A percentile compares a stretch with the other conserved stretches of the same genome.
Conservation (phyloP, 2,329 filamentous ascomycete species). For the Thielaviopsis euricoi region DNA sequence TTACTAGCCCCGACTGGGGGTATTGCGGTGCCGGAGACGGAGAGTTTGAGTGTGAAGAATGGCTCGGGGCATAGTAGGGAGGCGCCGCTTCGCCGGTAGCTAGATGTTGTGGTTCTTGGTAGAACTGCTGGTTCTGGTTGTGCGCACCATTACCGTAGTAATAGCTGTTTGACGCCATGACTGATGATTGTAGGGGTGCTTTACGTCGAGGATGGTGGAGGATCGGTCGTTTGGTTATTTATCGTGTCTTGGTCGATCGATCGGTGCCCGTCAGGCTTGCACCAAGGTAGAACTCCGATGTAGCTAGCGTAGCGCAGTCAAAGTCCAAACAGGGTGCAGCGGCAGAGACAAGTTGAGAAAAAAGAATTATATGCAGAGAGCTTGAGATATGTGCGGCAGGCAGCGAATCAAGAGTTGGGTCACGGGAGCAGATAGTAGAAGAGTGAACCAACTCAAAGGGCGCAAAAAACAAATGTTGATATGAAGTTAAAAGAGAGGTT, state of each 20-base stretch:
- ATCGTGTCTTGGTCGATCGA: not conserved
- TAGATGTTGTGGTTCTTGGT: constrained; percentile 7
- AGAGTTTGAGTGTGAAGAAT: not conserved
- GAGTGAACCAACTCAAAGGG: not conserved
- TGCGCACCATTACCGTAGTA: constrained; percentile 8
- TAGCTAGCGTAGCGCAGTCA: too few relatives aligned
- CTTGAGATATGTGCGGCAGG: not conserved
- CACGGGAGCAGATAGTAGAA: not conserved
- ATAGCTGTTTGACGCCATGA: constrained; percentile 13
- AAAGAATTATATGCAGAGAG: not conserved
- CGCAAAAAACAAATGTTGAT: not conserved
- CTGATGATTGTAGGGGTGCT: not conserved
- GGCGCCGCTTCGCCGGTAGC: constrained; percentile 3
- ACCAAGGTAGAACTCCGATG: too few relatives aligned
- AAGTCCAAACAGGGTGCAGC: too few relatives aligned
- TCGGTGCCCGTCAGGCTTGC: too few relatives aligned
- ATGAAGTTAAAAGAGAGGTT: not conserved
- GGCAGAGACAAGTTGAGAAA: not conserved
- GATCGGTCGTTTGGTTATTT: not conserved
- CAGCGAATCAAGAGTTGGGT: not conserved
- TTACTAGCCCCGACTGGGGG: constrained; percentile 21
- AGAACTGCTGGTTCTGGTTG: constrained; percentile 4
- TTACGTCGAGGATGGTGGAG: not conserved
- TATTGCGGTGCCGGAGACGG: constrained; percentile 16
- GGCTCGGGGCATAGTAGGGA: constrained; percentile 10